Percentiles rank a stretch among this genome's conserved stretches.
These are phyloP conservation scores for Tulasnella sp. DNA, from an alignment of 768 basidiomycete species.

Conservation along the genomic window DNA sequence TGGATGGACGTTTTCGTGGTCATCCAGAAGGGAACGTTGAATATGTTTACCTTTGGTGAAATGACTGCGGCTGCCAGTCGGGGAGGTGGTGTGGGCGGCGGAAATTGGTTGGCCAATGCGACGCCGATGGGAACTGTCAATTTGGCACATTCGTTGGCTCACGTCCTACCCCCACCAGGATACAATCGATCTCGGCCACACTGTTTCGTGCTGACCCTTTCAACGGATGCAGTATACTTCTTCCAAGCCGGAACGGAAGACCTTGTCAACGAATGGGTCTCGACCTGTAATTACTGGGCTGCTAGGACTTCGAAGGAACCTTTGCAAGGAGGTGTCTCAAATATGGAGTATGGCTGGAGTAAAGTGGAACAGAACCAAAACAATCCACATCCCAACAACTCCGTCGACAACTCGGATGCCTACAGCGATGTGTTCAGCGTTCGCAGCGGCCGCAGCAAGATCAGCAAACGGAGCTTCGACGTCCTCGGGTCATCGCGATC, in stretches of 20 bases:
- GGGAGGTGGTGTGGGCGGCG: constrained; percentile 75
- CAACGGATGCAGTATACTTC: constrained; percentile 88
- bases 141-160: constrained; percentile 81
- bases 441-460: constrained; percentile 63
- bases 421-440: constrained; percentile 59
- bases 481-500: constrained; percentile 62
- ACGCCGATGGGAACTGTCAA: constrained; percentile 71
- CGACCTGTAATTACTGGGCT: constrained; percentile 99
- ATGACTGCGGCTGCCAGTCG: constrained; percentile 29
- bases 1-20: constrained; percentile 97
- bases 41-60: constrained; percentile 92
- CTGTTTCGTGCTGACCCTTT: constrained; percentile 87
- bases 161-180: constrained; percentile 81
- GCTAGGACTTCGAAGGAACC: constrained; percentile 93
- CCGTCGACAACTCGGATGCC: constrained; percentile 33
- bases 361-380: constrained; percentile 47
- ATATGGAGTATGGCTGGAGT: constrained; percentile 99
- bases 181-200: constrained; percentile 86
- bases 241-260: constrained; percentile 99
- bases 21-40: constrained; percentile 87
- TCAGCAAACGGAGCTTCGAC: constrained; percentile 60
- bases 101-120: constrained; percentile 96
- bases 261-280: constrained; percentile 97
- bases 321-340: constrained; percentile 89
- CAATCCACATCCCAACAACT: constrained; percentile 33